Base-by-base conservation (phyloP, 768 basidiomycete genomes). In the Russula brevipes region DNA sequence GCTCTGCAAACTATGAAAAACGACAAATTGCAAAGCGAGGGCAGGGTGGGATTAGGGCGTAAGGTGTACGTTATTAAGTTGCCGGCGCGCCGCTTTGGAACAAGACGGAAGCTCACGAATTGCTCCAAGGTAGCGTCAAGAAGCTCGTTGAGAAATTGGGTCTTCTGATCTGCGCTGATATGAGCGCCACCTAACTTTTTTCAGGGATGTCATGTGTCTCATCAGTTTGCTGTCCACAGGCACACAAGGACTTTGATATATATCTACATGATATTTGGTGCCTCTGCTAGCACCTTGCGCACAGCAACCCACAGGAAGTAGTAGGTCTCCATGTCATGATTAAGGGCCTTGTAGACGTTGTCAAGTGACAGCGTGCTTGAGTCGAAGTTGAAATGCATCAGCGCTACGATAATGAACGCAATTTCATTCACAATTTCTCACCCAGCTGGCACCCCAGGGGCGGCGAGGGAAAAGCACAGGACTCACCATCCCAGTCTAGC, bases 1-100 rank as follows among this genome's bases (percentile, higher is more conserved):
- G 67, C 67, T 85, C 81, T 57, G 82, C 76, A 51, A 85, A 67
- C 85, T 86, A 61, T 5, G 9, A 24, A 9, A 30, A 31, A n/a
- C 4, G 30, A 35, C 33, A 31, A 53, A 10, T 41, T 51, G 50
- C 6, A 31, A 16, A 5, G 17, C 36, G 46, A 5, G 19, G 3
- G 19, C 42, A 8, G 24, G 8, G 19, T 16, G 30, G 17, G 30
- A 41, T 2, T 10, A 9, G 38, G 49, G 49, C 30, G 19, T 30
- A 35, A 39, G 49, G 36, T 33, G 17, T 35, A 42, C 49, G 17
- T 60, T 54, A 38, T 60, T 60, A 38, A 60, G 59, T 60, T 54
- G 4, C 59, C 59, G 59, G 31, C 24, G 24, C 10, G 36, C 36
- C 44, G 47, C 33, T 30, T 30, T 41, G 11, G 24, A 24, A 10